Conservation (phyloP, 164 flowering plant genomes). For the Kalanchoe fedtschenkoi region DNA sequence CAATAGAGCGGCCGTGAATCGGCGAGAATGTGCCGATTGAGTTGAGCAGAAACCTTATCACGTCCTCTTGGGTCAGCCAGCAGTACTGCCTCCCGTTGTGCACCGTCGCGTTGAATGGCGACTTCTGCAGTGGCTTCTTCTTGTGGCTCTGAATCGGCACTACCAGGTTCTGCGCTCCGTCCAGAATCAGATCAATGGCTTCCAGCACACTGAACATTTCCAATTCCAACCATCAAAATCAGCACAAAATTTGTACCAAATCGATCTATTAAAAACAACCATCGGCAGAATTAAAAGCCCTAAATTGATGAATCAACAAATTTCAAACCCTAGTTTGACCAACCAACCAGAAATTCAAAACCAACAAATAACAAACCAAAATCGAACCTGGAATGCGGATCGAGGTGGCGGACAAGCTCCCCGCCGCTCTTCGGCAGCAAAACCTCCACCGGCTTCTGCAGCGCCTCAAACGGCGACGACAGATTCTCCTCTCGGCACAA, state of each 20-base stretch:
- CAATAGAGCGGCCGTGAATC: constrained; percentile 21
- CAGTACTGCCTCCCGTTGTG: constrained; percentile 29
- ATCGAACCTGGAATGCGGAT: constrained; percentile 34
- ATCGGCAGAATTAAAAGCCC: background rate
- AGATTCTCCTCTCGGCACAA: constrained; percentile 32
- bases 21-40: constrained; percentile 35
- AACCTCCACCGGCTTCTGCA: constrained; percentile 28
- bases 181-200: constrained; percentile 62
- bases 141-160: constrained; percentile 39
- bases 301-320: background rate
- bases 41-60: constrained; percentile 42
- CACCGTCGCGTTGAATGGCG: constrained; percentile 15
- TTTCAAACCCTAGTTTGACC: background rate
- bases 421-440: constrained; percentile 17
- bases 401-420: constrained; percentile 29
- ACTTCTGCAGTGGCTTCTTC: constrained; percentile 22
- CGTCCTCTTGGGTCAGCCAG: constrained; percentile 48
- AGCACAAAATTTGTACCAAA: no score
- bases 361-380: background rate
- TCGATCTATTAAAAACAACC: background rate
- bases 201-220: constrained; percentile 47
- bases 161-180: constrained; percentile 68
- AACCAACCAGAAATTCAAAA: constrained; percentile 3
- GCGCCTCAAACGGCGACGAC: constrained; percentile 19
- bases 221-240: background rate